Evolutionary conservation across 192 early-diverging fungal species (phyloP), one percentile per base, ranked within the genome.

Genomic region (Geranomyces michiganensis): DNA sequence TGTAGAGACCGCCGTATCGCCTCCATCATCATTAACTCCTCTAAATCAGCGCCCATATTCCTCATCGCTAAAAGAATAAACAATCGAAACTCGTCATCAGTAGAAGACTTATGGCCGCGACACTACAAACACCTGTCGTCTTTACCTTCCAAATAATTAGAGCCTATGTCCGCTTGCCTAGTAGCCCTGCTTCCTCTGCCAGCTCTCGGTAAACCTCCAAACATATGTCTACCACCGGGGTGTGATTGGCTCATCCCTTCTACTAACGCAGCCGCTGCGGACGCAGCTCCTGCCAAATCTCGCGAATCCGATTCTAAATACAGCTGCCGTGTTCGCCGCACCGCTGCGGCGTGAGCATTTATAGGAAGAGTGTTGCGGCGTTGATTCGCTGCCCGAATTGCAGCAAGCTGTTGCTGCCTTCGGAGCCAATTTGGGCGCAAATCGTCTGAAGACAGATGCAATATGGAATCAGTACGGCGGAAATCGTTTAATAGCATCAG

Each of bases 11-110:
- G 76, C 45, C 95, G 78, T 30, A 97, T 92, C 0, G 96, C 96
- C 76, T 96, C 92, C 85, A 95, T 90, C 0, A 97, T 73, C 94
- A 97, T 90, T 70, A 93, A 77, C 66, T 97, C 96, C 65, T 97
- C 95, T 27, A 97, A 65, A 66, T 97, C 91, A 19, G 88, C 88
- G 26, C 90, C 93, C 73, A 93, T 90, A 47, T 86, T 80, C 24
- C 89, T 77, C 89, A 94, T 89, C 0, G 89, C 92, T 77, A 22
- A 6, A 47, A 22, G 60, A 15, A 41, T 60, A 33, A 2, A 7
- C 13, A 13, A 63, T 2, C 62, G 36, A 41, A 41, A 41, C 5
- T 7, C n/a, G n/a, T n/a, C n/a, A n/a, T n/a, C n/a, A n/a, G n/a
- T n/a, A 22, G 24, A 69, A 71, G 58, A 61, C 49, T 24, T 19